Evolutionary conservation across 164 flowering plant species (phyloP).

Genomic region (Magnolia changhungtana): DNA sequence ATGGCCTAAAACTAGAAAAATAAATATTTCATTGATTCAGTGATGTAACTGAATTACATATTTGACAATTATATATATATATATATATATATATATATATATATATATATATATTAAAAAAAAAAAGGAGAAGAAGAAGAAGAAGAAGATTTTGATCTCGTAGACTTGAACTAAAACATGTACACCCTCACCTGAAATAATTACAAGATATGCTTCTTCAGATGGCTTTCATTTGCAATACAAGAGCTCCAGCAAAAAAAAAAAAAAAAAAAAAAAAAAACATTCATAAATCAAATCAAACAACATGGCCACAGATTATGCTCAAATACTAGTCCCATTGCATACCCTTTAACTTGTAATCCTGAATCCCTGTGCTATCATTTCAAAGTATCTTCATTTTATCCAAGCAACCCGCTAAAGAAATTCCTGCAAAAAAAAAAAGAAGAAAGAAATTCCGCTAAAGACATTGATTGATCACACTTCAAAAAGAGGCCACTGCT

Average conservation of each 20-base stretch:
- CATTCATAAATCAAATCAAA: not conserved
- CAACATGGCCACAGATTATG: not conserved
- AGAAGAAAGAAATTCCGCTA: too few relatives aligned
- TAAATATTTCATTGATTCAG: too few relatives aligned
- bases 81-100: too few relatives aligned
- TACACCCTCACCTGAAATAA: not conserved
- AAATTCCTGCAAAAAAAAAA: constrained; percentile 33
- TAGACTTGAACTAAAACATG: too few relatives aligned
- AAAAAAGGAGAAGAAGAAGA: too few relatives aligned
- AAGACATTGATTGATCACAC: constrained; percentile 1
- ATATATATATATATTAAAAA: too few relatives aligned
- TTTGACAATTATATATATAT: too few relatives aligned
- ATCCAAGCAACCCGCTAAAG: constrained; percentile 44
- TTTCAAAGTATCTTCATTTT: not conserved
- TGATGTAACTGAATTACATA: too few relatives aligned
- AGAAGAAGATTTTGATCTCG: too few relatives aligned
- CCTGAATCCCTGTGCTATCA: not conserved
- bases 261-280: not conserved
- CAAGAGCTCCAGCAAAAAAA: not conserved
- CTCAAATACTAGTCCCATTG: not conserved
- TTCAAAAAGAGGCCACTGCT: not conserved
- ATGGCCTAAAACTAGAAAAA: too few relatives aligned
- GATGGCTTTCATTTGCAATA: not conserved
- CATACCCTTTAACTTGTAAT: not conserved
- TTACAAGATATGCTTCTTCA: not conserved